Percentiles rank a stretch among this genome's conserved stretches.
phyloP scores from a whole-genome alignment of 148 eudicot species.

The Pouteria glomerata region DNA sequence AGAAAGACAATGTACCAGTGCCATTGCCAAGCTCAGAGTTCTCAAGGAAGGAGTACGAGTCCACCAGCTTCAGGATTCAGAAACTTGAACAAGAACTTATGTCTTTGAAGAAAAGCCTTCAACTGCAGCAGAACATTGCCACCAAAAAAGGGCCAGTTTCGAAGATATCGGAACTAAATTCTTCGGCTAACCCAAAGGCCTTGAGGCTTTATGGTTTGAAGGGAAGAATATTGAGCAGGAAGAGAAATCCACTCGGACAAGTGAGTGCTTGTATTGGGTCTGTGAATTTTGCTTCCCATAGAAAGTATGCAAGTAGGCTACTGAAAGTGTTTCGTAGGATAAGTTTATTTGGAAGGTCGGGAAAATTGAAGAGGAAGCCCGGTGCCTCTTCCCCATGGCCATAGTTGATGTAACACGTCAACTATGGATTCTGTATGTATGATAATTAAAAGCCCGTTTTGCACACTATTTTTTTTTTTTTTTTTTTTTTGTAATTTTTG shows the following conservation, averaged over 20 bases:
- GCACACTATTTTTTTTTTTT: too few species aligned
- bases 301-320: slow-evolving; percentile 57
- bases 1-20: slow-evolving; percentile 41
- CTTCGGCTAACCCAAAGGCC: slow-evolving; percentile 3
- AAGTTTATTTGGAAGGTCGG: slow-evolving; percentile 48
- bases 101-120: slow-evolving; percentile 59
- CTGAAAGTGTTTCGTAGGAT: slow-evolving; percentile 54
- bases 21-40: slow-evolving; percentile 26
- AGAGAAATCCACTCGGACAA: slow-evolving; percentile 47
- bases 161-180: slow-evolving; percentile 23
- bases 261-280: slow-evolving; percentile 70
- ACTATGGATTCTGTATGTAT: neutral
- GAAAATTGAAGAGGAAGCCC: slow-evolving; percentile 46
- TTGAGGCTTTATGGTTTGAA: slow-evolving; percentile 27
- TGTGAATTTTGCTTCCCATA: slow-evolving; percentile 66
- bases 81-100: slow-evolving; percentile 71
- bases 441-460: neutral
- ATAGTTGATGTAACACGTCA: slow-evolving; percentile 13
- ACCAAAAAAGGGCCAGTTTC: slow-evolving; percentile 24
- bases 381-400: slow-evolving; percentile 28
- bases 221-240: slow-evolving; percentile 52
- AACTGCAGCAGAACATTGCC: slow-evolving; percentile 31
- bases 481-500: too few species aligned
- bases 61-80: slow-evolving; percentile 83
- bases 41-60: slow-evolving; percentile 54